These are phyloP conservation scores for Amniculicola lignicola DNA, from an alignment of 495 filamentous ascomycete genomes.

Conservation along the genomic window DNA sequence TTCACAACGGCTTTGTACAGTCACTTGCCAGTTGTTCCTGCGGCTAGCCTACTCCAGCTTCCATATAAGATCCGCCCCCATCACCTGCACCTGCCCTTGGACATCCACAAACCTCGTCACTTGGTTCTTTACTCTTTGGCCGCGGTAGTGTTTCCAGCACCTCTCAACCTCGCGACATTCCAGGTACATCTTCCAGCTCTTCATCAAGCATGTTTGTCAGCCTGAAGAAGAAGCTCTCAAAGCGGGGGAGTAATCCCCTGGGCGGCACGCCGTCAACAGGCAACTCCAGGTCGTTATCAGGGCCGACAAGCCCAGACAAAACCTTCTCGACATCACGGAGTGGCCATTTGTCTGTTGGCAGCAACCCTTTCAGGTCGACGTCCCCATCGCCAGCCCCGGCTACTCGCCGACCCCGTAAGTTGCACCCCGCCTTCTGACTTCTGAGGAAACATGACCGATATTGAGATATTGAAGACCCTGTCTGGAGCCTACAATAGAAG, in stretches of 20 bases:
- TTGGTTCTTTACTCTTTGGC: too few relatives aligned
- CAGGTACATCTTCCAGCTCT: background rate
- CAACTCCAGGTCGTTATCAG: background rate
- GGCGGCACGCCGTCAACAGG: background rate
- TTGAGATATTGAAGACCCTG: too few relatives aligned
- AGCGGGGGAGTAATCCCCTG: background rate
- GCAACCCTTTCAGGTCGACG: slow-evolving; percentile 18
- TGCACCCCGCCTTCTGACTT: background rate
- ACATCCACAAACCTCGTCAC: too few relatives aligned
- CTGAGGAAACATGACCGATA: too few relatives aligned
- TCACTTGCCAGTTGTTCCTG: too few relatives aligned
- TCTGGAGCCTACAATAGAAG: too few relatives aligned
- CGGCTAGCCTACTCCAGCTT: too few relatives aligned
- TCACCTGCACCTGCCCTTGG: too few relatives aligned
- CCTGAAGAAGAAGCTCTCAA: slow-evolving; percentile 26
- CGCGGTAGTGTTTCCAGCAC: slow-evolving; percentile 5
- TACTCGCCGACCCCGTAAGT: slow-evolving; percentile 39
- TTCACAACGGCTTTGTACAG: too few relatives aligned
- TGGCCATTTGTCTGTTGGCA: slow-evolving; percentile 3
- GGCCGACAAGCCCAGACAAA: background rate
- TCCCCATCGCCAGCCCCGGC: slow-evolving; percentile 32
- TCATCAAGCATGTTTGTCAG: slow-evolving; percentile 9
- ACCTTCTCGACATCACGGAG: slow-evolving; percentile 4
- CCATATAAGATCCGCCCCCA: too few relatives aligned
- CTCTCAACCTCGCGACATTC: background rate